These are phyloP conservation scores for Thraustochytrium striatum DNA, from an alignment of 352 stramenopile genomes.

Conservation along the genomic window DNA sequence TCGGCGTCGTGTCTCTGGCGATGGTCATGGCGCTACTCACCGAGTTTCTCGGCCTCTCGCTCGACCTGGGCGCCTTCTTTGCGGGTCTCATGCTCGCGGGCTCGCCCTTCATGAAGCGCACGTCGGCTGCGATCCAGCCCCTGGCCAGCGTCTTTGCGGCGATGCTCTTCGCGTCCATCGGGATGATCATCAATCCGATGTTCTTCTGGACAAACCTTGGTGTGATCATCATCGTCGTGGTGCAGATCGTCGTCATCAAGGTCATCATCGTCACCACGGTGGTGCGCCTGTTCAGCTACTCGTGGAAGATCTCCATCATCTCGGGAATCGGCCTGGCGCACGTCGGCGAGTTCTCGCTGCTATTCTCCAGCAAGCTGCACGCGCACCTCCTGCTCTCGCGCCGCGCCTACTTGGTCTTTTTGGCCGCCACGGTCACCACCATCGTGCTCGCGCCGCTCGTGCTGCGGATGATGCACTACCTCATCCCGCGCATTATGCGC, in stretches of 20 bases:
- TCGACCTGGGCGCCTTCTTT: conserved; percentile 56
- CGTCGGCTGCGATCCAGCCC: conserved; percentile 12
- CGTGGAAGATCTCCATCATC: conserved; percentile 25
- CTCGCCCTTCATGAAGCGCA: conserved; percentile 17
- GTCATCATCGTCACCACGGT: conserved; percentile 38
- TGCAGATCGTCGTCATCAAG: conserved; percentile 49
- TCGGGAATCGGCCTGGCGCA: conserved; percentile 47
- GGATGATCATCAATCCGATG: conserved; percentile 51
- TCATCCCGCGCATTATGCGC: conserved; percentile 25
- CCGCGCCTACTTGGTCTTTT: conserved; percentile 44
- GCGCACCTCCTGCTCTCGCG: conserved; percentile 48
- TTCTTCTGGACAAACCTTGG: conserved; percentile 47
- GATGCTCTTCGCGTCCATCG: conserved; percentile 53
- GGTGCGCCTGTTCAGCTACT: conserved; percentile 44
- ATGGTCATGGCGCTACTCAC: conserved; percentile 55
- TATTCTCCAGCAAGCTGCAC: conserved; percentile 52
- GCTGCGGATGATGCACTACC: conserved; percentile 33
- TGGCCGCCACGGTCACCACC: conserved; percentile 47
- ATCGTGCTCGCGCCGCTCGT: conserved; percentile 47
- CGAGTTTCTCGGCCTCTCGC: conserved; percentile 53
- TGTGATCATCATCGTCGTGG: conserved; percentile 39
- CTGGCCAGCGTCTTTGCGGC: conserved; percentile 46
- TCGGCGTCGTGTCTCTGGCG: conserved; percentile 52
- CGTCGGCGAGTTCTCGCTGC: conserved; percentile 47
- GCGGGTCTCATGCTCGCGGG: conserved; percentile 54